Evolutionary conservation across 129 eudicot genomes (phyloP), one percentile per base, ranked within the genome.

Genomic region (Pulicaria dysenterica): DNA sequence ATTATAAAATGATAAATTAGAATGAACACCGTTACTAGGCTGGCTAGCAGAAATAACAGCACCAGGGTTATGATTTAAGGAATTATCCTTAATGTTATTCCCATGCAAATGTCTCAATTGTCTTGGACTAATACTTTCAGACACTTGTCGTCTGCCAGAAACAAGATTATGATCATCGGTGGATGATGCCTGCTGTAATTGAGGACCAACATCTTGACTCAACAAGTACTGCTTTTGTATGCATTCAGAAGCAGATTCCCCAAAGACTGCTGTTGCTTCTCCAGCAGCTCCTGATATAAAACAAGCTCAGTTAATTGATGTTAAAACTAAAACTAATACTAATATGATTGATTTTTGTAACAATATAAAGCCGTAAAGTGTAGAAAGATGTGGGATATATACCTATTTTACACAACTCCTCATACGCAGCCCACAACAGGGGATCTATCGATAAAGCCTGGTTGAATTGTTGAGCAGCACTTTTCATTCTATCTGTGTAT

Each of bases 391-490:
- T 49, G 58, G 50, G 84, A 67, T 24, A 24, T 24, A 24, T 54
- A 90, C 99, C 99, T 89, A 95, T 83, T 50, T 84, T 79, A 74
- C 97, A 95, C 58, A 95, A 83, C 78, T 95, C 99, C 75, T 91
- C 99, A 70, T 95, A 95, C 41, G 99, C 99, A 82, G 85, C 85
- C 99, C 99, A 95, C 61, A 90, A 73, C 65, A 95, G 74, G 42
- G 99, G 97, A 89, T 95, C 97, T 70, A 95, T 49, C 53, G 91
- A 91, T 69, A 95, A 82, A 8, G 96, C 99, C 83, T 86, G 99
- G 75, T 88, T 91, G 67, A 95, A 95, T 60, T 91, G 97, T 77
- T 83, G 85, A 69, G 79, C 84, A 24, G 99, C 96, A 82, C 71
- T 83, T 80, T 82, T 84, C 54, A 84, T 75, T 79, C 97, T 86